These are phyloP conservation scores for Leccinum longicurvipes DNA, from an alignment of 768 basidiomycete genomes.

Conservation along the genomic window DNA sequence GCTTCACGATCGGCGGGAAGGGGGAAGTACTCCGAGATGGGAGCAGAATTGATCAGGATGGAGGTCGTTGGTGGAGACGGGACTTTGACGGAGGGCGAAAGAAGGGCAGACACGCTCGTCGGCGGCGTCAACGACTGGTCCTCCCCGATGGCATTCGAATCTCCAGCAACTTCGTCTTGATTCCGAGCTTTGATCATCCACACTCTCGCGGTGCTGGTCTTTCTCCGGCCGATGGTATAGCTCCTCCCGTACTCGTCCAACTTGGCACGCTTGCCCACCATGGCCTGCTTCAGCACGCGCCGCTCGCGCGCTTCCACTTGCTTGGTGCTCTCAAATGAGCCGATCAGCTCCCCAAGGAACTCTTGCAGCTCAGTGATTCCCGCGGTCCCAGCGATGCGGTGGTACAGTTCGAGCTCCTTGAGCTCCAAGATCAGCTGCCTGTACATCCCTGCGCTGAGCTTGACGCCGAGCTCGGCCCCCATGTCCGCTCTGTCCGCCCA, in stretches of 20 bases:
- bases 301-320: slow-evolving; percentile 42
- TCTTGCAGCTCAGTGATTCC: slow-evolving; percentile 49
- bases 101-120: slow-evolving; percentile 13
- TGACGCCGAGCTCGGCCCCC: slow-evolving; percentile 50
- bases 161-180: slow-evolving; percentile 33
- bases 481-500: slow-evolving; percentile 71
- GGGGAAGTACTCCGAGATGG: slow-evolving; percentile 77
- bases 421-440: slow-evolving; percentile 59
- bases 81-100: slow-evolving; percentile 16
- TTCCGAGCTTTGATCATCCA: slow-evolving; percentile 77
- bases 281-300: slow-evolving; percentile 21
- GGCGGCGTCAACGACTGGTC: not conserved
- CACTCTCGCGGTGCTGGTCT: slow-evolving; percentile 86
- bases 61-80: slow-evolving; percentile 49
- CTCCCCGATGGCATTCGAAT: not conserved
- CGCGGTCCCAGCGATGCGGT: slow-evolving; percentile 21
- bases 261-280: slow-evolving; percentile 51
- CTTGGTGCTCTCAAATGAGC: slow-evolving; percentile 65
- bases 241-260: slow-evolving; percentile 79
- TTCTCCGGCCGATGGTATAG: slow-evolving; percentile 84
- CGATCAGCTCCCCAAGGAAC: slow-evolving; percentile 55
- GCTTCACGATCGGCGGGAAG: slow-evolving; percentile 73
- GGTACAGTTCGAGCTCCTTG: slow-evolving; percentile 64
- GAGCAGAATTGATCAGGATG: slow-evolving; percentile 82
- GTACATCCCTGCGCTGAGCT: slow-evolving; percentile 69